These are phyloP conservation scores for Boletus sensibilis DNA, from an alignment of 768 basidiomycete genomes.

Conservation along the genomic window DNA sequence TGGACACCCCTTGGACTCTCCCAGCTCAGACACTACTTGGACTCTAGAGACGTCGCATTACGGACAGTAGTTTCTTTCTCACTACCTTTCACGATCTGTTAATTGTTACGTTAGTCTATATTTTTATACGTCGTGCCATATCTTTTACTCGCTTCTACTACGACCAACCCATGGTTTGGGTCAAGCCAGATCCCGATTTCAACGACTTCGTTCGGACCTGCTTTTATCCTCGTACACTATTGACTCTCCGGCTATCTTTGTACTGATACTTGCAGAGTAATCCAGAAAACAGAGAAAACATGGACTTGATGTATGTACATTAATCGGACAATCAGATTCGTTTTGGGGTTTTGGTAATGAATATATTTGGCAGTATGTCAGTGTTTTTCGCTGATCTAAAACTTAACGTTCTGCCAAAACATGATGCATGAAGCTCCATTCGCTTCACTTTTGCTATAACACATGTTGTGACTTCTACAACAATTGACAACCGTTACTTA, in stretches of 20 bases:
- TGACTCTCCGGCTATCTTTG: conserved; percentile 9
- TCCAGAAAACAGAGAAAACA: conserved; percentile 68
- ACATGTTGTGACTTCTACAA: neutral
- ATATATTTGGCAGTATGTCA: neutral
- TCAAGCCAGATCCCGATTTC: neutral
- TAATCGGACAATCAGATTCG: conserved; percentile 5
- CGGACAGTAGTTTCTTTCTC: conserved; percentile 15
- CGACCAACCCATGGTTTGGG: neutral
- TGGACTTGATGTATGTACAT: conserved; percentile 91
- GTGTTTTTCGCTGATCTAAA: neutral
- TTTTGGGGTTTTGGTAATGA: neutral
- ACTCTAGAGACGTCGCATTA: conserved; percentile 26
- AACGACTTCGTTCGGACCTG: conserved; percentile 9
- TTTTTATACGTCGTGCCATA: conserved; percentile 26
- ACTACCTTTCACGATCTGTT: conserved; percentile 16
- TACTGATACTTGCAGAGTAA: conserved; percentile 9
- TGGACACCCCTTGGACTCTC: conserved; percentile 24
- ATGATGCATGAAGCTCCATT: neutral
- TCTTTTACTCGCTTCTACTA: conserved; percentile 6
- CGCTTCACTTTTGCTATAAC: neutral
- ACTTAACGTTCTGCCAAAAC: neutral
- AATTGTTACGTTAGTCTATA: conserved; percentile 32
- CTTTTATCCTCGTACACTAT: conserved; percentile 10
- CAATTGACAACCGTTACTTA: neutral
- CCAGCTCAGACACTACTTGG: conserved; percentile 19